Evolutionary conservation across 495 filamentous ascomycete species (phyloP), one percentile per base, ranked within the genome.

Genomic region (Sabuloglossum arenarium): DNA sequence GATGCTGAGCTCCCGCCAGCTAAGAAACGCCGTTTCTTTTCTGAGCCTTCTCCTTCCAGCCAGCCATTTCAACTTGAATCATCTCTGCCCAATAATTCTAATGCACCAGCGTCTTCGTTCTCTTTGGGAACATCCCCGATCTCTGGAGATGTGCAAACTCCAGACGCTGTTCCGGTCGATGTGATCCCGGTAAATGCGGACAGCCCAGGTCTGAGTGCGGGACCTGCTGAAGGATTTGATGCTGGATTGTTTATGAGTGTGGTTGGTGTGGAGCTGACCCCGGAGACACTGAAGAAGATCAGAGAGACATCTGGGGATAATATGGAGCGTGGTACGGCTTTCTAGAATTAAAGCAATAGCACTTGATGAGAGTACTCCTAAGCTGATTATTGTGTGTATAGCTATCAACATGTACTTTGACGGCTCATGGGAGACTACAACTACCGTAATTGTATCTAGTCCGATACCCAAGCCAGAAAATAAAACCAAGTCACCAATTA

Each of bases 11-110:
- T 80, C 47, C 76, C 79, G 23, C 87, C 86, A 3, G 68, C 67
- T 39, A 95, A 95, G 72, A 88, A 82, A 67, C 74, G 82, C 56
- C 81, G 88, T 27, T 93, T 93, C 67, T 88, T 93, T 63, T 70
- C 72, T 3, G 84, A 91, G 14, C 67, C 76, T 45, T 61, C 69
- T 12, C 60, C 62, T 21, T 21, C 39, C 19, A n/a, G 21, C 21
- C 39, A 23, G 16, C 39, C 39, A 0, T 49, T 60, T 29, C 53
- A 49, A 24, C 54, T 62, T 25, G 45, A 45, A 12, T 34, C 14
- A n/a, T 56, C 8, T 11, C 45, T 54, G 42, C 56, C 19, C 12
- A 59, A 56, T n/a, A 63, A 53, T 50, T 52, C 54, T 9, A 53
- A 28, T 11, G 34, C 30, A 25, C 30, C 34, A 16, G 55, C 46